phyloP scores from a whole-genome alignment of 306 rosid species.

The Prunus salicina region DNA sequence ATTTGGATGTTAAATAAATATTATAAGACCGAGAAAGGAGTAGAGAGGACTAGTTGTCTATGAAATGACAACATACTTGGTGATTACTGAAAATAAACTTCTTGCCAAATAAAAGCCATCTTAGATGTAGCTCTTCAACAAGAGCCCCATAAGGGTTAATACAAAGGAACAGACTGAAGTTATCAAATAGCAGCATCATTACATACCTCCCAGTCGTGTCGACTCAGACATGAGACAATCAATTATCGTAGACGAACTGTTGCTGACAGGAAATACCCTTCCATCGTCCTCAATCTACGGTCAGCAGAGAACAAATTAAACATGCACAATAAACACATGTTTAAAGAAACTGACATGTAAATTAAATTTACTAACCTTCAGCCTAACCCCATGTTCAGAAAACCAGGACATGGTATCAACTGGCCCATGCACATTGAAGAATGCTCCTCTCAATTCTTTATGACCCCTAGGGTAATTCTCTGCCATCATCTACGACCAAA shows the following conservation, averaged over 20 bases:
- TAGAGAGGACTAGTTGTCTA: not conserved
- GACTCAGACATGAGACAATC: slow-evolving; percentile 86
- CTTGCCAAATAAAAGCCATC: not conserved
- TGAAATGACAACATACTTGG: not conserved
- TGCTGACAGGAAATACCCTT: slow-evolving; percentile 92
- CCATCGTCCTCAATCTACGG: slow-evolving; percentile 86
- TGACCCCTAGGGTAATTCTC: slow-evolving; percentile 95
- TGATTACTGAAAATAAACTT: not conserved
- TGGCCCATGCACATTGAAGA: slow-evolving; percentile 66
- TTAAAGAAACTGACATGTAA: slow-evolving; percentile 17
- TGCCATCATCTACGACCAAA: slow-evolving; percentile 65
- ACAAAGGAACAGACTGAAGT: not conserved
- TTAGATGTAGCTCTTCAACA: no score
- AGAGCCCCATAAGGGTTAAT: no score
- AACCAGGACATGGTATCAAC: slow-evolving; percentile 95
- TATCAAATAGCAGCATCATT: not conserved
- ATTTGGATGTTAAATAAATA: not conserved
- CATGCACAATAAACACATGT: not conserved
- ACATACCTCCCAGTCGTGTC: slow-evolving; percentile 54
- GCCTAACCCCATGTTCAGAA: slow-evolving; percentile 78
- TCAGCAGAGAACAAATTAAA: slow-evolving; percentile 30
- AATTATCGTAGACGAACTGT: slow-evolving; percentile 72
- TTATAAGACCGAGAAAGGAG: not conserved
- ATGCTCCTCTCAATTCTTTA: slow-evolving; percentile 85
- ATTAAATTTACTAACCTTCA: slow-evolving; percentile 67